Conservation (phyloP, 495 filamentous ascomycete genomes). For the Hypoxylon trugodes region DNA sequence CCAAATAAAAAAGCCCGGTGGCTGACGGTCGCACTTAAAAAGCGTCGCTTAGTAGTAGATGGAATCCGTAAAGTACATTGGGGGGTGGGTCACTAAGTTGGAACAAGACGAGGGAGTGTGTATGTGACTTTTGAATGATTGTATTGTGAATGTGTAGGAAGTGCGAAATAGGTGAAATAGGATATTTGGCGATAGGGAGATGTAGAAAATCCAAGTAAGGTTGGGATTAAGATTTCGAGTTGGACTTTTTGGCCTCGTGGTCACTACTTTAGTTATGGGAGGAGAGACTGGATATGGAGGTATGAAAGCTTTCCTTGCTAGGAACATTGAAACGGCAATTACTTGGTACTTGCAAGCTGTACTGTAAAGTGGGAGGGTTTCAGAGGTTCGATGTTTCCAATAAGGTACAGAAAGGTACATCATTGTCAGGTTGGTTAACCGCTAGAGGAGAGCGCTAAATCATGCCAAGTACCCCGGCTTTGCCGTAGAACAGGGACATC, state of each 20-base stretch:
- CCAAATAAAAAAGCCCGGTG: conserved; percentile 34
- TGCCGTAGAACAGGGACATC: conserved; percentile 12
- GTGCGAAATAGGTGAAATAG: too few relatives aligned
- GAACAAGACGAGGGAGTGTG: not conserved
- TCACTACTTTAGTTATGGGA: conserved; percentile 2
- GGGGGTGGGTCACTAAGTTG: conserved; percentile 2
- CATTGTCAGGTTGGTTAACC: not conserved
- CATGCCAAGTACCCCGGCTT: conserved; percentile 1
- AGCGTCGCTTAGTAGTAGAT: conserved; percentile 27
- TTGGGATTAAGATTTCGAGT: not conserved
- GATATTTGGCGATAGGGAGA: conserved; percentile 14
- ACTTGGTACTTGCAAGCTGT: conserved; percentile 11
- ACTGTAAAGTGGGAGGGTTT: conserved; percentile 31
- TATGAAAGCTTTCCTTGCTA: conserved; percentile 7
- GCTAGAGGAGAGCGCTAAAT: too few relatives aligned
- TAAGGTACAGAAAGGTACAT: not conserved
- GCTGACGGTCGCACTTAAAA: conserved; percentile 34
- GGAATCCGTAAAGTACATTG: conserved; percentile 6
- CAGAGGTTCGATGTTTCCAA: conserved; percentile 6
- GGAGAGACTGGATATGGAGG: not conserved
- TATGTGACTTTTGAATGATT: not conserved
- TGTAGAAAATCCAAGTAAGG: too few relatives aligned
- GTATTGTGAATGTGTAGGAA: not conserved
- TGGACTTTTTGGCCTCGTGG: conserved; percentile 14
- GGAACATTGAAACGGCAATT: conserved; percentile 16